Evolutionary conservation across 495 filamentous ascomycete species (phyloP).

Genomic region (Thozetella sp.): DNA sequence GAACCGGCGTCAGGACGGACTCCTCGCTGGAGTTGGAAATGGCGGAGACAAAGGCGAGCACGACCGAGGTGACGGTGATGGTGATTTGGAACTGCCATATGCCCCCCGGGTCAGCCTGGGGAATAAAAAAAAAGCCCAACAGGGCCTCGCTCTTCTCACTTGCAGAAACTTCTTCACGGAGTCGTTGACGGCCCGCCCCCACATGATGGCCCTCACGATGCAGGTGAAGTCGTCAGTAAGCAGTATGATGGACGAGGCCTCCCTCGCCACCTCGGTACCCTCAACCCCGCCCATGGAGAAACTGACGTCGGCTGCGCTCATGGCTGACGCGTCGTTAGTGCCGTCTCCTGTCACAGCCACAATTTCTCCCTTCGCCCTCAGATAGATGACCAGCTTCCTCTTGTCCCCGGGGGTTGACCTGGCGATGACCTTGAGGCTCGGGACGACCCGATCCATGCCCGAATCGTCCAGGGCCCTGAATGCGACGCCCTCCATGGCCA

Average conservation of each 20-base stretch:
- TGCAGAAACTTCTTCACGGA: slow-evolving; percentile 89
- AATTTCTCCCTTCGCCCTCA: slow-evolving; percentile 86
- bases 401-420: slow-evolving; percentile 87
- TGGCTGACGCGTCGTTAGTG: slow-evolving; percentile 87
- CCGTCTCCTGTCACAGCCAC: slow-evolving; percentile 94
- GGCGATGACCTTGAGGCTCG: slow-evolving; percentile 80
- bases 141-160: slow-evolving; percentile 30
- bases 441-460: slow-evolving; percentile 72
- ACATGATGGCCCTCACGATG: slow-evolving; percentile 85
- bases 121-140: background rate
- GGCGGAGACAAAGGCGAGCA: slow-evolving; percentile 82
- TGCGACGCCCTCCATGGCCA: slow-evolving; percentile 81
- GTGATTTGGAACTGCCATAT: slow-evolving; percentile 93
- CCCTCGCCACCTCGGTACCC: slow-evolving; percentile 91
- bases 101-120: no score
- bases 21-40: slow-evolving; percentile 64
- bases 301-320: slow-evolving; percentile 86
- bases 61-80: slow-evolving; percentile 86
- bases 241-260: slow-evolving; percentile 90
- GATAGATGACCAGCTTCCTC: slow-evolving; percentile 72
- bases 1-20: slow-evolving; percentile 81
- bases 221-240: slow-evolving; percentile 95
- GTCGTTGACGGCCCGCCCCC: slow-evolving; percentile 89
- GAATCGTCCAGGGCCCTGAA: slow-evolving; percentile 71
- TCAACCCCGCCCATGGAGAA: slow-evolving; percentile 93